Evolutionary conservation across 1,139 yeast species (phyloP), one percentile per base, ranked within the genome.

Genomic region (Saccharomyces pastorianus): DNA sequence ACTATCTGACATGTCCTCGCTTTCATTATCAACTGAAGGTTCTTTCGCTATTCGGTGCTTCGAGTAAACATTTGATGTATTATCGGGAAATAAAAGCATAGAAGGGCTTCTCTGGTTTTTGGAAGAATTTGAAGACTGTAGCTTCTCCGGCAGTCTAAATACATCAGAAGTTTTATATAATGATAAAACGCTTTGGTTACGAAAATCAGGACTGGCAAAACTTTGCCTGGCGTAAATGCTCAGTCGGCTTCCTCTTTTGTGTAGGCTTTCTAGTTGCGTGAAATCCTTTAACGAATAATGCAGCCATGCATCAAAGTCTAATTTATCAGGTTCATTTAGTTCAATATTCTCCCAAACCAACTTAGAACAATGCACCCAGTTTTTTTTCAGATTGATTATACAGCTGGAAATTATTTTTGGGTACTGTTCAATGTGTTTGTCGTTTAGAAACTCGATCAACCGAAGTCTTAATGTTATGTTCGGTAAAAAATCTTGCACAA

Each of bases 401-500:
- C 74, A 73, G 56, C 76, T 72, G 26, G 68, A 67, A 26, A 82
- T 79, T 50, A 75, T 61, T 60, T 62, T 80, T 74, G 61, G 59
- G n/a, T 55, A 50, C 1, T 59, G 55, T 4, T 59, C 55, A 25
- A 62, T 56, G 4, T 62, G 32, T 31, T 54, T 54, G 62, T 83
- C 57, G 64, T 85, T 85, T 50, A 85, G 64, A 41, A 76, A 76
- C 14, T 67, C 60, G 2, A 79, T 71, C 59, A 84, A 80, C 11
- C 68, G 58, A 51, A 73, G 74, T 61, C 90, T 76, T 44, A 85
- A 64, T 25, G 68, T 64, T 3, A 62, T 61, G 58, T 81, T 75
- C 11, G 75, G 64, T 49, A 82, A 72, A 64, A 85, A 86, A 65
- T 86, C 93, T 62, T 85, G 88, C 48, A 79, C 74, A 62, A 84